Base-by-base conservation (phyloP, 2,329 filamentous ascomycete genomes). In the Berkeleyomyces rouxiae region DNA sequence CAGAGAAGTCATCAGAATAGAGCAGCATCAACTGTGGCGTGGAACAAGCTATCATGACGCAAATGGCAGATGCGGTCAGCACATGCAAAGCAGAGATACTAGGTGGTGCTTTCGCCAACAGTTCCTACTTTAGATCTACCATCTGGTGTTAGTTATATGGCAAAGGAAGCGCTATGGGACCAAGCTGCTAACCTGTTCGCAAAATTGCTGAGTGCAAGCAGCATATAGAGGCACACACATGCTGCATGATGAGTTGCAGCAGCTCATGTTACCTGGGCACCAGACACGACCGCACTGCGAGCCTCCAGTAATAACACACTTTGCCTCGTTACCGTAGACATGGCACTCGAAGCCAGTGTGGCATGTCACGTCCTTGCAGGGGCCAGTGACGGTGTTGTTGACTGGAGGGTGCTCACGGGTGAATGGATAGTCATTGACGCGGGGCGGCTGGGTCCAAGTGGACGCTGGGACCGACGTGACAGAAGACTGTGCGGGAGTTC, bases 321-420 rank as follows among this genome's bases (percentile, higher is more conserved):
- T 51, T 39, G 59, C 59, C 3, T 23, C 39, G 7, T 42, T 59
- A 4, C 59, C 36, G 59, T 64, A 64, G 31, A 64, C 55, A 46
- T 64, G 63, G 53, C 63, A 64, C 53, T 64, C 63, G 31, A 55
- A 61, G n/a, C 63, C 63, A 7, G 63, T 61, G 63, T 59, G 63
- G 59, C 63, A 64, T 10, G 43, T 36, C 36, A 64, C 53, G n/a
- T 43, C 39, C 47, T 58, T 53, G 16, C 63, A 64, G 55, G 40
- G 51, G 23, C 63, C 63, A 13, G 59, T 64, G 13, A 59, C 46
- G 36, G 63, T 64, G 63, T 64, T 64, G 63, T 64, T 64, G 2
- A 62, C 7, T 3, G 55, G 53, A 16, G 63, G 63, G 16, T 59
- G 46, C 3, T 39, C 61, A 31, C 4, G 31, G 40, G 51, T 62